These are phyloP conservation scores for Podila epigama DNA, from an alignment of 192 early-diverging fungal species.

Conservation along the genomic window DNA sequence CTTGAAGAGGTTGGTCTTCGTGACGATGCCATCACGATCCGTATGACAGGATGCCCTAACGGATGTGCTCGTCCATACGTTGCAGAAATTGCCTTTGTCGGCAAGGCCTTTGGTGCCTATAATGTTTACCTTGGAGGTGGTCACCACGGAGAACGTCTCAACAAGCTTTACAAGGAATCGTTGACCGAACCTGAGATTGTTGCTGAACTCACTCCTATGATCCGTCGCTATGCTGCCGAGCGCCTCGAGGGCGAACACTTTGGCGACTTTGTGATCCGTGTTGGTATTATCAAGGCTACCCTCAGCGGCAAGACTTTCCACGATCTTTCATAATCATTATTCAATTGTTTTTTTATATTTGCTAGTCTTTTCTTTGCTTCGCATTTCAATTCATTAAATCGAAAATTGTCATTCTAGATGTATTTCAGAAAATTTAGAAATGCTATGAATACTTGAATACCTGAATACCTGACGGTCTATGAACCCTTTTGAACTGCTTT, in stretches of 20 bases:
- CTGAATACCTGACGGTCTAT: no score
- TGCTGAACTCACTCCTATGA: slow-evolving; percentile 75
- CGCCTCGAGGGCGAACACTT: slow-evolving; percentile 81
- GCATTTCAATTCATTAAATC: not conserved
- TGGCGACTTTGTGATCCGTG: slow-evolving; percentile 95
- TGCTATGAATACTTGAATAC: no score
- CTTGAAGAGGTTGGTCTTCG: slow-evolving; percentile 84
- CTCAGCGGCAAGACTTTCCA: slow-evolving; percentile 81
- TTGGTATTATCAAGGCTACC: slow-evolving; percentile 84
- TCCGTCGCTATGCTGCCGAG: slow-evolving; percentile 81
- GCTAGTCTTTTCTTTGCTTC: not conserved
- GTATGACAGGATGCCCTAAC: slow-evolving; percentile 99
- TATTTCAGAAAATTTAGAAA: no score
- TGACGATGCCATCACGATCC: slow-evolving; percentile 90
- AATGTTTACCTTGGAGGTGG: slow-evolving; percentile 96
- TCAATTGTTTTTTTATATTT: not conserved
- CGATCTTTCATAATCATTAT: slow-evolving; percentile 55
- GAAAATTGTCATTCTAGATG: no score
- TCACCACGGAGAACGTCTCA: slow-evolving; percentile 84
- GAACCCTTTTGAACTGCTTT: no score
- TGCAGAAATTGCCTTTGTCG: slow-evolving; percentile 94
- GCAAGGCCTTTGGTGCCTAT: slow-evolving; percentile 94
- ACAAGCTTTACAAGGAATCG: slow-evolving; percentile 91
- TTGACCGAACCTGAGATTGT: slow-evolving; percentile 91
- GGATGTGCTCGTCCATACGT: slow-evolving; percentile 95